phyloP scores from a whole-genome alignment of 257 asterid genomes.

The Rhazya stricta region DNA sequence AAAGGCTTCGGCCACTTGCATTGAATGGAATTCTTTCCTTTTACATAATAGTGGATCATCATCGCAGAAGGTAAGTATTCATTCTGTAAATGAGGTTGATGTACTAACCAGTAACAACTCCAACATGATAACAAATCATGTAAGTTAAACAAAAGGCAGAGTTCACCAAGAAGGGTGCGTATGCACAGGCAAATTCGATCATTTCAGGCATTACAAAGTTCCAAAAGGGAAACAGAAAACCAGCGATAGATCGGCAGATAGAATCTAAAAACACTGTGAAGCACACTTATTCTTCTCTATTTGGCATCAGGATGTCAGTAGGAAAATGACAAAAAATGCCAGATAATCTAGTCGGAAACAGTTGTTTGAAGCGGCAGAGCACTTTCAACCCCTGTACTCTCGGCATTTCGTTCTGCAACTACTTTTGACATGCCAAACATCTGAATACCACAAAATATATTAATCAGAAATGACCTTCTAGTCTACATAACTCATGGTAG shows the following conservation, averaged over 20 bases:
- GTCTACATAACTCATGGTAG: background rate
- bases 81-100: too few relatives aligned
- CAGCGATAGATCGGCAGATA: background rate
- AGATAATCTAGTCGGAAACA: slow-evolving; percentile 43
- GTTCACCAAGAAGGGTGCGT: background rate
- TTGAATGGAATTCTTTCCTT: background rate
- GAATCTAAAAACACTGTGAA: background rate
- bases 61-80: background rate
- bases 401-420: slow-evolving; percentile 69
- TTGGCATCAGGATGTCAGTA: background rate
- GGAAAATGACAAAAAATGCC: background rate
- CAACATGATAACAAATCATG: background rate
- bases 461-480: slow-evolving; percentile 9
- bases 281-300: background rate
- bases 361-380: slow-evolving; percentile 72
- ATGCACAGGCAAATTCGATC: background rate
- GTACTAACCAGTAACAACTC: background rate
- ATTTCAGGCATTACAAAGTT: background rate
- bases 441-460: slow-evolving; percentile 28
- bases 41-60: background rate
- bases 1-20: background rate
- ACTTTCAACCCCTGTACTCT: slow-evolving; percentile 62
- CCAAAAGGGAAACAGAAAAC: background rate
- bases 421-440: slow-evolving; percentile 90
- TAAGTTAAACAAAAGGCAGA: background rate